Base-by-base conservation (phyloP, 345 rosid genomes). In the Camelina neglecta region DNA sequence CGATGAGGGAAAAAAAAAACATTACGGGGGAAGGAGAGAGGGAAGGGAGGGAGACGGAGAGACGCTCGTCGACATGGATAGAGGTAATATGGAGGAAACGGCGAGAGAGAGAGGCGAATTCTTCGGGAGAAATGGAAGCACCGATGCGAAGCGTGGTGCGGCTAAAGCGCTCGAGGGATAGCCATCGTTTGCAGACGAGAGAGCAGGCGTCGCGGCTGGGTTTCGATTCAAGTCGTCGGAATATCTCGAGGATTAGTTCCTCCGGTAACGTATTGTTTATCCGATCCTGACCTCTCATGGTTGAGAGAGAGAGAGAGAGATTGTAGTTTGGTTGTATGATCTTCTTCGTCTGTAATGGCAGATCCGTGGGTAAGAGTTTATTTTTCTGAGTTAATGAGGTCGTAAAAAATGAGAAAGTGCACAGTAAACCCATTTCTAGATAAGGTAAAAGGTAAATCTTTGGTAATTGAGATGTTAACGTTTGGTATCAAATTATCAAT, bases 161-260 rank as follows among this genome's bases (percentile, higher is more conserved):
- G 81, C 87, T 83, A 78, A 91, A 83, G 0, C 98, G 89, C 61
- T 91, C 96, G 45, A 93, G 91, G 29, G 72, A 20, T 21, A 88
- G 84, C 98, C 98, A 93, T 41, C 98, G 94, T 71, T 77, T 84
- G 86, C 98, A 93, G 76, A 91, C 97, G 78, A 93, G 92, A 13
- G 98, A 91, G 69, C 93, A 91, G 57, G 97, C 85, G 66, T 93
- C 98, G 38, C 83, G 93, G 80, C 76, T 77, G 15, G 79, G 42
- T 76, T 91, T 93, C 18, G 89, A 81, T 47, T 86, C 90, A 33
- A 93, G 83, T 67, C 84, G 93, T 68, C 76, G 67, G 83, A 93
- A 83, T 75, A 91, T 85, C 88, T 90, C 97, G 18, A 87, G 74
- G 67, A 93, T 81, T 65, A 91, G 67, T 81, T 93, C 98, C 51